Evolutionary conservation across 805 yeast species (phyloP).

Genomic region (Komagataella kurtzmanii): DNA sequence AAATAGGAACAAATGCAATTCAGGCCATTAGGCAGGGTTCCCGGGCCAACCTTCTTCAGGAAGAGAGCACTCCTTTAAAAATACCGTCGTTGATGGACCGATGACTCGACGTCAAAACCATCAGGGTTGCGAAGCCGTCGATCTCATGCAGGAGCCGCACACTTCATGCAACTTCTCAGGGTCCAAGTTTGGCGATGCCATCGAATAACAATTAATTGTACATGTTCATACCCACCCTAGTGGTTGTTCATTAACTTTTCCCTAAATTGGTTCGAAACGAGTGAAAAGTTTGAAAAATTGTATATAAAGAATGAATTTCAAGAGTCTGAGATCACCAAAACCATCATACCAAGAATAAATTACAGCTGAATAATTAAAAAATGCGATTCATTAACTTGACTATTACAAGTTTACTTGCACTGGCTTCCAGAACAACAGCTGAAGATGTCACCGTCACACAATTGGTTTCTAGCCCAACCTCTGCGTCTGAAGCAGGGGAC

Average conservation of each 20-base stretch:
- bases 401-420: background rate
- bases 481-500: background rate
- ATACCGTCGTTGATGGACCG: background rate
- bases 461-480: background rate
- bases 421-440: background rate
- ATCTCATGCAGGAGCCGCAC: background rate
- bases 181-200: background rate
- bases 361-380: too few relatives aligned
- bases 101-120: background rate
- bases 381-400: too few relatives aligned
- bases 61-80: background rate
- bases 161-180: background rate
- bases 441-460: background rate
- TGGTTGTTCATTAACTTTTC: background rate
- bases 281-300: background rate
- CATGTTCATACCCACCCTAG: background rate
- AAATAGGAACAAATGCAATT: background rate
- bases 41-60: too few relatives aligned
- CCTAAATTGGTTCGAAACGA: background rate
- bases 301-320: too few relatives aligned
- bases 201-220: too few relatives aligned
- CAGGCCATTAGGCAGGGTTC: too few relatives aligned
- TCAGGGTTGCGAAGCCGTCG: background rate
- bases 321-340: too few relatives aligned
- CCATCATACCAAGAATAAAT: too few relatives aligned